Base-by-base conservation (phyloP, 345 rosid species). In the Lepidium africanum region DNA sequence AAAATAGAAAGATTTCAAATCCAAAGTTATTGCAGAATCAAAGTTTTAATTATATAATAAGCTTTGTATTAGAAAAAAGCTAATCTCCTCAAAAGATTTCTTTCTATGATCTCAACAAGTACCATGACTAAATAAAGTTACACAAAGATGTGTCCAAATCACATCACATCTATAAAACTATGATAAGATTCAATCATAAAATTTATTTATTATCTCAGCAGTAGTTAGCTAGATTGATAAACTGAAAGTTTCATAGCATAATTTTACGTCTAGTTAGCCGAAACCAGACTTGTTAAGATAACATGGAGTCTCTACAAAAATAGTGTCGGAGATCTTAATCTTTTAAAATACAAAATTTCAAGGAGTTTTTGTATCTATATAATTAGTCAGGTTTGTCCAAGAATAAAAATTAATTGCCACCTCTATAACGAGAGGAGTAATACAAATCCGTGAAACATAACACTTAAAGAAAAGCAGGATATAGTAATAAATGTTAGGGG, bases 401-500 rank as follows among this genome's bases (percentile, higher is more conserved):
- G 23, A 21, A 21, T 30, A 60, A 19, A 10, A 72, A 9, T 54
- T 15, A 50, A 42, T 39, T 57, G 71, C 11, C 61, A 73, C 67
- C 72, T 73, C 72, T 57, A 64, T 33, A 40, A 58, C 47, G 58
- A 49, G 47, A 58, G 23, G 3, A 25, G 4, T 58, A 57, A 58
- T 59, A 73, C 66, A 72, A 57, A 65, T 57, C 71, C 70, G 55
- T 63, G 64, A 71, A 63, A 52, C 69, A 72, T 64, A 56, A 48
- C 53, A 62, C 63, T 42, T 51, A 23, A 40, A 23, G n/a, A 37
- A 21, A 37, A 23, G 23, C 11, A 4, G 40, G 51, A 41, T 50
- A 25, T 21, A 16, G 40, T 45, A 32, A 61, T n/a, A 62, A 42
- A 42, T 62, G 75, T 62, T 62, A 63, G 75, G 17, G 61, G 61